phyloP scores from a whole-genome alignment of 441 rosid species.

The Dalechampia spathulata region DNA sequence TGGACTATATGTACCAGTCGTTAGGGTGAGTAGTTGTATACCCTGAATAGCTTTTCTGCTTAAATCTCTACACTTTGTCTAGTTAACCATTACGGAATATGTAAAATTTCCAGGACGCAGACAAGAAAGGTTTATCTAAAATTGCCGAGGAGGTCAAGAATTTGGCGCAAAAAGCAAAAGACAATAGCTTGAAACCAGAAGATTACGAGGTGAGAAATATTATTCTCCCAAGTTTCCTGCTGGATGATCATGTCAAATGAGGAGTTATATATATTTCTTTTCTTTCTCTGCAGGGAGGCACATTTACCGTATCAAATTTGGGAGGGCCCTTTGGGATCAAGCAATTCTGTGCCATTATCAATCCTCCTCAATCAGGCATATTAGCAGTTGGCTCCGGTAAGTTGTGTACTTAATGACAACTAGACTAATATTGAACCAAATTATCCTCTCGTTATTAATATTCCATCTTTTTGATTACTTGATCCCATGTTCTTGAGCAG shows the following conservation, averaged over 20 bases:
- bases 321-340: conserved; percentile 97
- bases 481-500: conserved; percentile 30
- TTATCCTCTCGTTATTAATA: too few species aligned
- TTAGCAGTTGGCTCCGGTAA: conserved; percentile 90
- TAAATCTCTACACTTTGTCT: not conserved
- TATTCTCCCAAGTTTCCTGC: not conserved
- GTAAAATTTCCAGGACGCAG: conserved; percentile 55
- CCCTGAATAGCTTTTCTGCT: not conserved
- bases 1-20: conserved; percentile 81
- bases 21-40: conserved; percentile 44
- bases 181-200: conserved; percentile 78
- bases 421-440: not conserved
- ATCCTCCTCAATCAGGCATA: conserved; percentile 96
- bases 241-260: not conserved
- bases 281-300: conserved; percentile 72
- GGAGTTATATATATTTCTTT: not conserved
- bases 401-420: conserved; percentile 5
- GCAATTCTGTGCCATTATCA: conserved; percentile 88
- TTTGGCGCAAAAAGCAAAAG: conserved; percentile 80
- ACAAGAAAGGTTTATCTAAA: conserved; percentile 78
- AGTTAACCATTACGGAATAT: conserved; percentile 6
- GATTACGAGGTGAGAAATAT: conserved; percentile 62
- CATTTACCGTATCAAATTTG: conserved; percentile 90
- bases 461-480: conserved; percentile 1
- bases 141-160: conserved; percentile 66